These are phyloP conservation scores for Trichophyton verrucosum DNA, from an alignment of 2,329 filamentous ascomycete species.

Conservation along the genomic window DNA sequence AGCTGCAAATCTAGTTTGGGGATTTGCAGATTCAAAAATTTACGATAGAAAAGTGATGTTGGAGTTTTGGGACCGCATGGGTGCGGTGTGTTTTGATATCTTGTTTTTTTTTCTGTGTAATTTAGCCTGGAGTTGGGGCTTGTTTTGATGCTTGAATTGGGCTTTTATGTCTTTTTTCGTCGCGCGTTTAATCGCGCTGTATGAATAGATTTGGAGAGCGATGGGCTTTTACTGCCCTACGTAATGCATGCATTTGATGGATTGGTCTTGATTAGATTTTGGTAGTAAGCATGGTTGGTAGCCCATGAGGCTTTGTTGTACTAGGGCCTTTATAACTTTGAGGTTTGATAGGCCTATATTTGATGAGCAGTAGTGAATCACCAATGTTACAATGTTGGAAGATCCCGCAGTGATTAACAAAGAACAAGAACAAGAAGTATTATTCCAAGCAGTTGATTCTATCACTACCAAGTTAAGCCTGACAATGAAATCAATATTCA, in stretches of 20 bases:
- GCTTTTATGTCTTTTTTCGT: neutral
- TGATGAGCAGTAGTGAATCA: neutral
- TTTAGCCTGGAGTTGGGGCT: constrained; percentile 2
- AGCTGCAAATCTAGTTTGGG: neutral
- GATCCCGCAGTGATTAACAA: neutral
- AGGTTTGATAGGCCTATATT: neutral
- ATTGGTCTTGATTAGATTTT: neutral
- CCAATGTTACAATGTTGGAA: neutral
- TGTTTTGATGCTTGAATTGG: neutral
- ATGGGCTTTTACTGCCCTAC: neutral
- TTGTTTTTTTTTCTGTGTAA: neutral
- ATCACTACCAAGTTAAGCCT: neutral
- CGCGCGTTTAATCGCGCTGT: neutral
- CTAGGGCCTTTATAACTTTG: neutral
- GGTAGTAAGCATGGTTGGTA: neutral
- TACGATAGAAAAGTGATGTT: neutral
- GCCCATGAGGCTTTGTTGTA: neutral
- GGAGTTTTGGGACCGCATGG: neutral
- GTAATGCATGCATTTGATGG: neutral
- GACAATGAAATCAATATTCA: neutral
- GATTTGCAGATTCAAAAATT: neutral
- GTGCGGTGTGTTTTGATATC: neutral
- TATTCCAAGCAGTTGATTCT: neutral
- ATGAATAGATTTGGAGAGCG: neutral
- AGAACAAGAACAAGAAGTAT: neutral